Base-by-base conservation (phyloP, 2,329 filamentous ascomycete species). In the Pseudocercospora pini-densiflorae region DNA sequence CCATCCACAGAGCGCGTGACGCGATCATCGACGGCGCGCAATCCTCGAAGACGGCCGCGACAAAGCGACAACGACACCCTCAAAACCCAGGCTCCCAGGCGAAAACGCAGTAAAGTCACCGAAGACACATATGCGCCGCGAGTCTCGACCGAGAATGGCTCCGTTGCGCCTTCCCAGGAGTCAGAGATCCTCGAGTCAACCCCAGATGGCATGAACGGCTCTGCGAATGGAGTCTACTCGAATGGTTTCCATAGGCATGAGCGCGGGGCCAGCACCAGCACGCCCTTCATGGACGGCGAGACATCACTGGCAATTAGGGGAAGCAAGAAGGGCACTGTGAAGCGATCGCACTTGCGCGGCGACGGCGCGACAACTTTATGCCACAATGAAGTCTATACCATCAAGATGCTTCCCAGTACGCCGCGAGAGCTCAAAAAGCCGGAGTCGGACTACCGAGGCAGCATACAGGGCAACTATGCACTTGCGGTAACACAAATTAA, bases 321-420 rank as follows among this genome's bases (percentile, higher is more conserved):
- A 33, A 67, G 69, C 9, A 71, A 71, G 64, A 78, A 75, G 66
- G 67, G 77, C 16, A 63, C 57, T 1, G 65, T 67, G n/a, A 67
- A 76, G 68, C 70, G 72, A 61, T 65, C 71, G 45, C 65, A 63
- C 21, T 45, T 72, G 40, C 72, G 75, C 59, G 69, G 71, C 58
- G 76, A 77, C 67, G 75, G 72, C 64, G 76, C 74, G 61, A 77
- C 72, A 29, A 70, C 73, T n/a, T 65, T 78, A 91, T 92, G 92
- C 45, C 92, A 89, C 76, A 97, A 92, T 75, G 89, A 90, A 76
- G 92, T 92, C 70, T 97, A 95, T 77, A 90, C 87, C 51, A 92
- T 97, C 69, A 92, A 91, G 79, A 93, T 94, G 78, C 86, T 97
- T 33, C 92, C 92, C 64, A 89, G 91, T 63, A 86, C 96, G 24